Base-by-base conservation (phyloP, 2,329 filamentous ascomycete species). In the Coniosporium tulheliwenetii region DNA sequence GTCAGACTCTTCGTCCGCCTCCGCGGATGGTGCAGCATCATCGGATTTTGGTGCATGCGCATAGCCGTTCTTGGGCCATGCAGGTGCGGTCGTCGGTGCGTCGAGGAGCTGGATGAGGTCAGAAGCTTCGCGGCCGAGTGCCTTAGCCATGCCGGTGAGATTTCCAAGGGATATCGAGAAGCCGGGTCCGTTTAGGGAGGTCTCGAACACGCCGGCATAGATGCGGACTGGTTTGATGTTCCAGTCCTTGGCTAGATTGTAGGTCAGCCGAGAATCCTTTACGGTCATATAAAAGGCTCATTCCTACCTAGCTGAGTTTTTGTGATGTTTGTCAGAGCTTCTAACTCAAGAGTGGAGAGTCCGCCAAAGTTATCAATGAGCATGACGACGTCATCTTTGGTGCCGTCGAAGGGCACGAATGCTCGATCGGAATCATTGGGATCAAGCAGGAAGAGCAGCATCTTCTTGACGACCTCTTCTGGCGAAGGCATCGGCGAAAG, bases 121-220 rank as follows among this genome's bases (percentile, higher is more conserved):
- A 10, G 48, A 44, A 12, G 56, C 51, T 0, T 55, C 49, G n/a
- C 61, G 50, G 4, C 53, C 51, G 46, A 65, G 63, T 9, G 60
- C 51, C 26, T 55, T 53, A 5, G 64, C 61, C 47, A 68, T 64
- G 31, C 62, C 56, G 2, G 62, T 63, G 38, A 74, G 54, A 46
- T 73, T 73, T 30, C 68, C 67, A 0, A 75, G 52, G 1, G 70
- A 72, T 30, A 74, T 66, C 7, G 66, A 71, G 59, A 72, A 74
- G 4, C 70, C 71, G 5, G 70, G 70, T 1, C 64, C 70, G 46
- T 74, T 73, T 8, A 74, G 54, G 0, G 67, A 71, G 0, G 69
- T 71, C 44, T 73, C 69, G 37, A 73, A 67, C 2, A 62, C 55
- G 5, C 64, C 64, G 1, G 62, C 60, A 45, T 69, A 67, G 35